phyloP scores from a whole-genome alignment of 495 filamentous ascomycete species.

The Podospora tetraspora region DNA sequence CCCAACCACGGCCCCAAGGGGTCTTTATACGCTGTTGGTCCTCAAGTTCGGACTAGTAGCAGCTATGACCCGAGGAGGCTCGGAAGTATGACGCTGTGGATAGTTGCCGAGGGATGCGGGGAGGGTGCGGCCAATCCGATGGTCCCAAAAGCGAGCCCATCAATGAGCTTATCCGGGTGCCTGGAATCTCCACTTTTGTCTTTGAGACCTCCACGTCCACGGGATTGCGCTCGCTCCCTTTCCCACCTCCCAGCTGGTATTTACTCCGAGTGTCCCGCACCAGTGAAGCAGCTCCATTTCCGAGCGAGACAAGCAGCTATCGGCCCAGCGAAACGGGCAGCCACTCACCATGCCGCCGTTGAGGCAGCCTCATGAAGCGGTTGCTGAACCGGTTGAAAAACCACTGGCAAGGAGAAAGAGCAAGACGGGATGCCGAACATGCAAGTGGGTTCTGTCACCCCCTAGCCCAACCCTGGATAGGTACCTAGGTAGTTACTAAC shows the following conservation, averaged over 20 bases:
- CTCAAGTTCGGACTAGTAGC: too few relatives aligned
- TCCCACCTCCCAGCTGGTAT: background rate
- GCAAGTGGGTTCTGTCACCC: conserved; percentile 38
- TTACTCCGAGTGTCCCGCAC: background rate
- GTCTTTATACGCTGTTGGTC: too few relatives aligned
- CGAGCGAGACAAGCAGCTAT: conserved; percentile 1
- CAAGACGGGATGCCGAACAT: conserved; percentile 50
- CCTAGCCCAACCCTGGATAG: background rate
- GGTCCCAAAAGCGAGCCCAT: too few relatives aligned
- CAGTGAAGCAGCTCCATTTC: background rate
- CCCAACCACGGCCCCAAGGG: too few relatives aligned
- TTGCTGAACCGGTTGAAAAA: background rate
- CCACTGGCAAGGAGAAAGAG: conserved; percentile 36
- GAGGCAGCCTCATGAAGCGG: background rate
- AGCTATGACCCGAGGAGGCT: too few relatives aligned
- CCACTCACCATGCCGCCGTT: background rate
- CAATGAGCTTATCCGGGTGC: too few relatives aligned
- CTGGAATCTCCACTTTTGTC: too few relatives aligned
- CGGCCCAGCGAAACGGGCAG: background rate
- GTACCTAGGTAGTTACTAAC: background rate
- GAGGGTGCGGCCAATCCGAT: too few relatives aligned
- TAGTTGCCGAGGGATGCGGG: too few relatives aligned
- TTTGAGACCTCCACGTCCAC: too few relatives aligned
- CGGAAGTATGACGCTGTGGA: too few relatives aligned
- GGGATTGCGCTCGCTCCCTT: background rate